Base-by-base conservation (phyloP, 2,329 filamentous ascomycete genomes). In the Hymenoscyphus fraxineus region DNA sequence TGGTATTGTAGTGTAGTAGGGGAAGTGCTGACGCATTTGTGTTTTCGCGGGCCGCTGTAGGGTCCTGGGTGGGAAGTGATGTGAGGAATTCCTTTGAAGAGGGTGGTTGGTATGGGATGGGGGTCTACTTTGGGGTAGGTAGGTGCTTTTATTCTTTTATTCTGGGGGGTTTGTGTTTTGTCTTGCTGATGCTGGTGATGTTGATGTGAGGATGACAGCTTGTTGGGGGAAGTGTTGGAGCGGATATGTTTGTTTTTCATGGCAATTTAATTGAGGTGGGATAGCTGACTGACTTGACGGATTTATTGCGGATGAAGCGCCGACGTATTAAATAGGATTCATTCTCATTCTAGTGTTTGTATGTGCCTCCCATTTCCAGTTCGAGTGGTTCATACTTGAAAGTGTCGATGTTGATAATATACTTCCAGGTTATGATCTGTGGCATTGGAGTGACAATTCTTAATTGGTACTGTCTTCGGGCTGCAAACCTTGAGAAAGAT, bases 51-150 rank as follows among this genome's bases (percentile, higher is more conserved):
- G 9, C 66, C 66, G 62, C 62, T 44, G 66, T 67, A 9, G 66
- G 66, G 27, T 88, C 1, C 96, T 93, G 93, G 41, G 22, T 54
- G 65, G 65, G 58, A 75, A 76, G 66, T 73, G 75, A 66, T 64
- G 75, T 47, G 64, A 65, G 9, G 27, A 60, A n/a, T 58, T 58
- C 66, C 31, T 70, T 39, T 72, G 40, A 74, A 74, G 64, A 68
- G 73, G 10, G 70, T 73, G 19, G 67, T 74, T 7, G 69, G 68
- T 15, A 64, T 73, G 27, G 74, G 72, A 27, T 69, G 74, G 65
- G 70, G 75, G 60, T 65, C 75, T 32, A 72, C 70, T 2, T 64
- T 73, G 10, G 74, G 75, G 12, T 74, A 75, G 16, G 39, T 41
- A 12, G 16, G 39, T 13, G 4, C 10, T 5, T 13, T 12, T 16